phyloP scores from a whole-genome alignment of 129 eudicot genomes.

The Arctium lappa region DNA sequence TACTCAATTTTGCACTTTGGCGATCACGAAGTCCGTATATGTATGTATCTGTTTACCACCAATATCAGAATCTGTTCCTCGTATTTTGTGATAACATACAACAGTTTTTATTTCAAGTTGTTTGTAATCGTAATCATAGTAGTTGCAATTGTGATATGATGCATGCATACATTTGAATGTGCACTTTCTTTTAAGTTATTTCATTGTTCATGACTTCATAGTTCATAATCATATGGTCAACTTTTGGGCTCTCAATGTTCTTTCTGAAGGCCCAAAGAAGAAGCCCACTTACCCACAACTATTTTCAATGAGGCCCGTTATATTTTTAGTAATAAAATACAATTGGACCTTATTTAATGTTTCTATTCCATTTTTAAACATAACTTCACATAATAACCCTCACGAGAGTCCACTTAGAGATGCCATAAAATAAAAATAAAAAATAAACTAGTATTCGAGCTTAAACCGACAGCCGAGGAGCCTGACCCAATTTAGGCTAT shows the following conservation, averaged over 20 bases:
- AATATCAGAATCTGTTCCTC: too few species aligned
- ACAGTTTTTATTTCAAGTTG: background rate
- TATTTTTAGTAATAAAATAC: background rate
- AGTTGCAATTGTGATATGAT: background rate
- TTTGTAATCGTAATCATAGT: background rate
- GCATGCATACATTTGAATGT: background rate
- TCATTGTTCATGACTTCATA: background rate
- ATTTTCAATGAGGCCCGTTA: background rate
- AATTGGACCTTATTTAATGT: background rate
- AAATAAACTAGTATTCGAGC: background rate
- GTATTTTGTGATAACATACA: background rate
- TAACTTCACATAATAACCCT: background rate
- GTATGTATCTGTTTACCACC: background rate
- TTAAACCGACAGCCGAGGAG: background rate
- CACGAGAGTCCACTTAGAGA: background rate
- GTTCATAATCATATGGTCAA: background rate
- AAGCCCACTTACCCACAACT: background rate
- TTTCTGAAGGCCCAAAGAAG: background rate
- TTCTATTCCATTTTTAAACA: background rate
- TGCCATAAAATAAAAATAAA: background rate
- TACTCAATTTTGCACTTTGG: too few species aligned
- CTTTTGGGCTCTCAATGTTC: background rate
- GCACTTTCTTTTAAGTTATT: background rate
- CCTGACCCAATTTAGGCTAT: background rate
- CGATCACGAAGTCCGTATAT: background rate